phyloP scores from a whole-genome alignment of 495 filamentous ascomycete genomes.

The Oidiodendron maius region DNA sequence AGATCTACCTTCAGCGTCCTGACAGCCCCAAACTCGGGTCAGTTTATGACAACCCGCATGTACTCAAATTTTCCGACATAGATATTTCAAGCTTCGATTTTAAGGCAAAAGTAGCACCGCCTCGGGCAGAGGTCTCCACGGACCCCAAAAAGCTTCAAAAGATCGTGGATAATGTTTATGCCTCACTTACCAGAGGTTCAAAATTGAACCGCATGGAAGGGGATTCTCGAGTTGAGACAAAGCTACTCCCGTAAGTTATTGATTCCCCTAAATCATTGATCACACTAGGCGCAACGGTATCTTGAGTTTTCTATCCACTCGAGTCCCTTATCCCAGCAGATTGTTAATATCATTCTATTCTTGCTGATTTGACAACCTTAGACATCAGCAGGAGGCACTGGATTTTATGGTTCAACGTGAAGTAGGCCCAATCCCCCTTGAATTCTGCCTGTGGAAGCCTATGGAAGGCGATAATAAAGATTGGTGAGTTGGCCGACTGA shows the following conservation, averaged over 20 bases:
- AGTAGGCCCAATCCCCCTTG: constrained; percentile 22
- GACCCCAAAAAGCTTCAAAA: constrained; percentile 4
- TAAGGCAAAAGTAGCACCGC: constrained; percentile 1
- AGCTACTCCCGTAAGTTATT: constrained; percentile 24
- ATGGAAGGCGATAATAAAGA: constrained; percentile 5
- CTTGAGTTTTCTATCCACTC: no score
- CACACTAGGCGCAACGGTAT: no score
- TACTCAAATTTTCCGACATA: constrained; percentile 19
- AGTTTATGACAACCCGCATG: constrained; percentile 32
- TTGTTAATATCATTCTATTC: not conserved
- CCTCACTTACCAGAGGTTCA: not conserved
- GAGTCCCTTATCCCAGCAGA: no score
- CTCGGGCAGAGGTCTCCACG: not conserved
- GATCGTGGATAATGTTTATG: constrained; percentile 3
- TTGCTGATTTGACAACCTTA: constrained; percentile 5
- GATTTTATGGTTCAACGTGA: constrained; percentile 33
- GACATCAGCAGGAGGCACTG: constrained; percentile 30
- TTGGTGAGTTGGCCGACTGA: not conserved
- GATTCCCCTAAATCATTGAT: constrained; percentile 17
- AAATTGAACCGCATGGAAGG: constrained; percentile 18
- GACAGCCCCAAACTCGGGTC: not conserved
- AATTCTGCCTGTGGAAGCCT: constrained; percentile 22
- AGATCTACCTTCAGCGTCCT: constrained; percentile 32
- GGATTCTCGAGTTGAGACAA: constrained; percentile 19
- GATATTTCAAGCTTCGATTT: constrained; percentile 3